A percentile compares a stretch with the other conserved stretches of the same genome.
phyloP scores from a whole-genome alignment of 257 asterid species.

The Primulina huaijiensis region DNA sequence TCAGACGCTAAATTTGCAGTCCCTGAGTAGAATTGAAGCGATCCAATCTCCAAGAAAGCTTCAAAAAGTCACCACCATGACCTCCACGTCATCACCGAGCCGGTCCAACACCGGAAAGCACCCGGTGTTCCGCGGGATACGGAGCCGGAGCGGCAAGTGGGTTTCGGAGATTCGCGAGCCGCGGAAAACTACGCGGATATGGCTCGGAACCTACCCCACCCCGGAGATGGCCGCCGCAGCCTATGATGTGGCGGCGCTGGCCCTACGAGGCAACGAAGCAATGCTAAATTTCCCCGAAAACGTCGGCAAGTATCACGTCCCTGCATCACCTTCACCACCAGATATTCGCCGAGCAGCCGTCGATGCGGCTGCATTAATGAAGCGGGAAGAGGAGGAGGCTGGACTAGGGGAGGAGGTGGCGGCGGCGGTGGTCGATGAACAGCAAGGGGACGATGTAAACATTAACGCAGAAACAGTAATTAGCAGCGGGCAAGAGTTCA shows the following conservation, averaged over 20 bases:
- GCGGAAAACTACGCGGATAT: slow-evolving; percentile 47
- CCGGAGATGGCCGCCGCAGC: slow-evolving; percentile 75
- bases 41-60: background rate
- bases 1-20: background rate
- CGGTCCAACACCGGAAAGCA: slow-evolving; percentile 36
- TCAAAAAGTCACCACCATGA: background rate
- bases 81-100: slow-evolving; percentile 20
- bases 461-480: background rate
- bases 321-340: background rate
- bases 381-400: background rate
- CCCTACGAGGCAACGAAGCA: slow-evolving; percentile 45
- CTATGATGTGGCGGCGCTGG: slow-evolving; percentile 58
- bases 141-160: slow-evolving; percentile 60
- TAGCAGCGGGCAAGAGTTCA: slow-evolving; percentile 29
- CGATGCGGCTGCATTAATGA: background rate
- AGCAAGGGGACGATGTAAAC: background rate
- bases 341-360: slow-evolving; percentile 4
- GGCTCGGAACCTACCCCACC: slow-evolving; percentile 57
- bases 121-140: slow-evolving; percentile 43
- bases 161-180: slow-evolving; percentile 69
- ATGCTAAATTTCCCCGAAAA: slow-evolving; percentile 37
- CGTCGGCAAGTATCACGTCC: background rate
- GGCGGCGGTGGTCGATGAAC: background rate
- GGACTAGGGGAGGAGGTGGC: background rate
- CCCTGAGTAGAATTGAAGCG: background rate